A percentile compares a stretch with the other conserved stretches of the same genome.
phyloP scores from a whole-genome alignment of 345 rosid species.

The Melaleuca quinquenervia region DNA sequence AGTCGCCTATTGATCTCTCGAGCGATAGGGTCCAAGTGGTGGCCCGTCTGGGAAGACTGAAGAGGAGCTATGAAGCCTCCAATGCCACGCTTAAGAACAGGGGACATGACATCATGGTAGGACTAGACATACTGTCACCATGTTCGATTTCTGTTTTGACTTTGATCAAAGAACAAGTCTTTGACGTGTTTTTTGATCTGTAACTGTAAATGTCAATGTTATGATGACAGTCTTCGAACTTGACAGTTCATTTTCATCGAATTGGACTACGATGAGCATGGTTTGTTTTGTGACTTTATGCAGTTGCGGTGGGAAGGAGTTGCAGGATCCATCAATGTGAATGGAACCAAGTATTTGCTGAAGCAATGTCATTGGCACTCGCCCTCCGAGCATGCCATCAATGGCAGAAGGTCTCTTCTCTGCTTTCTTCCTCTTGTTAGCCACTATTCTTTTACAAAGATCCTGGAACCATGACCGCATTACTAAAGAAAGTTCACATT shows the following conservation, averaged over 20 bases:
- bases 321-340: slow-evolving; percentile 29
- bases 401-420: slow-evolving; percentile 18
- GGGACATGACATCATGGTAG: slow-evolving; percentile 91
- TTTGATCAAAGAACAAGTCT: background rate
- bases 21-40: slow-evolving; percentile 39
- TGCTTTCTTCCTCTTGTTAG: background rate
- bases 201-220: background rate
- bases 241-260: background rate
- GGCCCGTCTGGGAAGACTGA: slow-evolving; percentile 37
- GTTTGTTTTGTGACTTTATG: slow-evolving; percentile 1
- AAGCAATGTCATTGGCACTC: slow-evolving; percentile 52
- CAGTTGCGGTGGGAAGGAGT: slow-evolving; percentile 42
- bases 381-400: slow-evolving; percentile 46
- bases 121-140: background rate
- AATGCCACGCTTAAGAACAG: slow-evolving; percentile 60
- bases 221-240: background rate
- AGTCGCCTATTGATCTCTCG: slow-evolving; percentile 71
- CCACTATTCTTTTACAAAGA: background rate
- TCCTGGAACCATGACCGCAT: background rate
- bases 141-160: background rate
- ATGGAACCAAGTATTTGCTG: slow-evolving; percentile 30
- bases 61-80: slow-evolving; percentile 34
- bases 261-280: background rate
- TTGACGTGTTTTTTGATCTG: background rate
- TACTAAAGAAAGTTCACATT: background rate